Base-by-base conservation (phyloP, 2,329 filamentous ascomycete species). In the Ophiostoma piceae region DNA sequence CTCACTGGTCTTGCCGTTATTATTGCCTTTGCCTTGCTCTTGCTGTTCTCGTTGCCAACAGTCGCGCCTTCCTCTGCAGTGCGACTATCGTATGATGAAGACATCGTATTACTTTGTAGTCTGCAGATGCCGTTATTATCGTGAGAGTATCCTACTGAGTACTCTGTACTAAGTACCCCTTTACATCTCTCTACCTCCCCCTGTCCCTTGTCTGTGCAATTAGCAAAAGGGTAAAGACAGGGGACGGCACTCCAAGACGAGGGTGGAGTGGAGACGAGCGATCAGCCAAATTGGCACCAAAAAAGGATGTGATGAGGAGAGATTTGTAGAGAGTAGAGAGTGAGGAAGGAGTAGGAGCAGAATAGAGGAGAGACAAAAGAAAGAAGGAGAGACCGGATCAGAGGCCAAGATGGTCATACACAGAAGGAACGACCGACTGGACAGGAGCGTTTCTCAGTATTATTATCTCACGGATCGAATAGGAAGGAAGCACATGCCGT, bases 211-310 rank as follows among this genome's bases (percentile, higher is more conserved):
- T 66, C 57, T 32, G 26, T 72, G 68, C 66, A 70, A 69, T 69
- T 64, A 67, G 51, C 41, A 69, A 67, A 47, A 67, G 67, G 64
- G 22, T 19, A 57, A 43, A 57, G 16, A 43, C 67, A 65, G 51
- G 62, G 69, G 70, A 47, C 69, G 62, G 64, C 67, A 67, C 65
- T 69, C 67, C 51, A 67, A 66, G 41, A 64, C 39, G 64, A 69
- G 66, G 68, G 39, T 54, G 64, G 67, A 66, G 68, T 69, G 70
- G 70, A 41, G 29, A 26, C 66, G 19, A 57, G 9, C 41, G 72
- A 73, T 73, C 71, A 39, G 64, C 68, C 64, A 73, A 70, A 72
- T 72, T 73, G 67, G 57, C 51, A 60, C 41, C 67, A 6, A 43
- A 66, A 66, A 22, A 29, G 54, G 37, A 69, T 57, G 67, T 57